These are phyloP conservation scores for Trichoderma sp. DNA, from an alignment of 2,329 filamentous ascomycete genomes.

Conservation along the genomic window DNA sequence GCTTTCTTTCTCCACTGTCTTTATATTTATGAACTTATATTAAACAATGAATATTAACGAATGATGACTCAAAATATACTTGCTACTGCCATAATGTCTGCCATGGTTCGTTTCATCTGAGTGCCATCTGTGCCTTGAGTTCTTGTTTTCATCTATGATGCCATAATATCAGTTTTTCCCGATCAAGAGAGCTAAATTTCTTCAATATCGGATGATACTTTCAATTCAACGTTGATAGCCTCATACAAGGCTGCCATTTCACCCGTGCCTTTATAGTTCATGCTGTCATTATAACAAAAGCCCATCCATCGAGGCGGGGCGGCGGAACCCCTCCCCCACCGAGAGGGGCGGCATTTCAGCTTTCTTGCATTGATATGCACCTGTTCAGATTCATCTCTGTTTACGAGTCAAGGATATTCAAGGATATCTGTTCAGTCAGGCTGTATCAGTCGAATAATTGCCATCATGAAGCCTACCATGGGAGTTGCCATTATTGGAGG, in stretches of 20 bases:
- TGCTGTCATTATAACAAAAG: not conserved
- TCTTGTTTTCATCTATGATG: too few species aligned
- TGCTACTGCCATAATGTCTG: not conserved
- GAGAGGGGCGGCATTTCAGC: slow-evolving; percentile 10
- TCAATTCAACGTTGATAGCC: not conserved
- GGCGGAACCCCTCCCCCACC: slow-evolving; percentile 18
- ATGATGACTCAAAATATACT: not conserved
- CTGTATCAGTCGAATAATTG: not conserved
- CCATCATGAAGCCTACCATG: slow-evolving; percentile 36
- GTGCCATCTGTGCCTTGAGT: too few species aligned
- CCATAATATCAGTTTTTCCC: too few species aligned
- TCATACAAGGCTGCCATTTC: not conserved
- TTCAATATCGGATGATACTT: not conserved
- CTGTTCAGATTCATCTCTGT: not conserved
- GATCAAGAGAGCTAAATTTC: not conserved
- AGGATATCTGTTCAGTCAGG: not conserved
- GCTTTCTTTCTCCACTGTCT: not conserved
- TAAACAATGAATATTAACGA: not conserved
- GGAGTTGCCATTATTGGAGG: slow-evolving; percentile 66
- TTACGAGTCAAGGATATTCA: not conserved
- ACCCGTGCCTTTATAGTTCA: not conserved
- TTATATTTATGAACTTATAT: not conserved
- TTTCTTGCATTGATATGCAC: not conserved
- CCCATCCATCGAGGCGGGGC: slow-evolving; percentile 10
- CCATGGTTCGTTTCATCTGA: not conserved